A percentile compares a stretch with the other conserved stretches of the same genome.
Conservation (phyloP, 2,329 filamentous ascomycete species). For the Trichoderma polysporum region DNA sequence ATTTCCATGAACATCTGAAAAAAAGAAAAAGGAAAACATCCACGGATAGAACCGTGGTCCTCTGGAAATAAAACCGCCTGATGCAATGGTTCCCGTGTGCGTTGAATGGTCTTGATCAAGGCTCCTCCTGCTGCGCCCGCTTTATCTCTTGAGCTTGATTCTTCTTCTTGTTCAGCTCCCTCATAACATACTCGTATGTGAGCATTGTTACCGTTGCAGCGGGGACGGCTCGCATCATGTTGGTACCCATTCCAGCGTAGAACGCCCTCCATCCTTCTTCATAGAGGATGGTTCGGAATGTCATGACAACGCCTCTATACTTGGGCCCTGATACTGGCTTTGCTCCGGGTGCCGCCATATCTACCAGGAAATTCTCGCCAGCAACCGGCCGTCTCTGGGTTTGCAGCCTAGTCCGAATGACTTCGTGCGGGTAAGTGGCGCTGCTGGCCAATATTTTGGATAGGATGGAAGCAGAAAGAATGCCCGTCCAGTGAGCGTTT, state of each 20-base stretch:
- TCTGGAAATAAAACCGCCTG: neutral
- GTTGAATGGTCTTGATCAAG: conserved; percentile 20
- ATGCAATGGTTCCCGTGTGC: neutral
- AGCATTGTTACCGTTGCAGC: conserved; percentile 97
- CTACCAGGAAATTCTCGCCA: conserved; percentile 50
- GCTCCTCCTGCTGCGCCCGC: conserved; percentile 26
- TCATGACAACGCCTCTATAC: conserved; percentile 79
- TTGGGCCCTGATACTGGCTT: conserved; percentile 38
- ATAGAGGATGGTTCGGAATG: conserved; percentile 76
- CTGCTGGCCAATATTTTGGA: conserved; percentile 94
- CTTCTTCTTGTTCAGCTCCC: conserved; percentile 47
- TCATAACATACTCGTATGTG: conserved; percentile 82
- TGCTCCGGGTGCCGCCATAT: conserved; percentile 31
- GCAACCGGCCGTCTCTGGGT: conserved; percentile 78
- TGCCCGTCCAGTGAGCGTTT: conserved; percentile 73
- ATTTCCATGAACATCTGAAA: neutral
- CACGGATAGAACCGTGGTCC: neutral
- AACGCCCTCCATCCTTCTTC: conserved; percentile 97
- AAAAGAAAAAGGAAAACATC: neutral
- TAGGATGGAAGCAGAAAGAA: conserved; percentile 83
- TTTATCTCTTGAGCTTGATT: conserved; percentile 39
- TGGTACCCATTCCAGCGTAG: conserved; percentile 95
- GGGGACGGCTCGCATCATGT: conserved; percentile 93
- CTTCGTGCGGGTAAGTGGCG: conserved; percentile 95
- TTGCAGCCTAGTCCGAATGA: conserved; percentile 88